These are phyloP conservation scores for Fraxinus greggii DNA, from an alignment of 305 asterid species.

Conservation along the genomic window DNA sequence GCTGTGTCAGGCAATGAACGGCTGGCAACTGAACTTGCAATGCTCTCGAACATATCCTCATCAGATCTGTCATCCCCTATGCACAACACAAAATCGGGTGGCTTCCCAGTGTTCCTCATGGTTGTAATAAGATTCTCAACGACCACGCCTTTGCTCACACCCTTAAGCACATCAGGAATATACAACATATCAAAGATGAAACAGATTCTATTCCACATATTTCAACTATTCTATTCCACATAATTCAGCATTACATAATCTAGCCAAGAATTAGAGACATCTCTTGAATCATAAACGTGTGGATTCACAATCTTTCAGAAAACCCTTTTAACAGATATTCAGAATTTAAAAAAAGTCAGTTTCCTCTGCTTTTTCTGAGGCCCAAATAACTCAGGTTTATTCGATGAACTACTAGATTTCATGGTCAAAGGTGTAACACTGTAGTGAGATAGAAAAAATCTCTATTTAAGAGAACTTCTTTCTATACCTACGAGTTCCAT, in stretches of 20 bases:
- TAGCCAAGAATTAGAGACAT: not conserved
- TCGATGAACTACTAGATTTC: not conserved
- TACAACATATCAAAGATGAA: not conserved
- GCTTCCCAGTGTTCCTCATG: slow-evolving; percentile 32
- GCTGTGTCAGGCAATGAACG: slow-evolving; percentile 30
- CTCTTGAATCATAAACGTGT: not conserved
- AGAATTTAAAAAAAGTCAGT: not conserved
- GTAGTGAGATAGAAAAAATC: not conserved
- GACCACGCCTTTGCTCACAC: slow-evolving; percentile 50
- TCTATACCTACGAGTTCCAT: not conserved
- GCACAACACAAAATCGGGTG: slow-evolving; percentile 43
- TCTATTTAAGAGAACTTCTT: not conserved
- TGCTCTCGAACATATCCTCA: slow-evolving; percentile 54
- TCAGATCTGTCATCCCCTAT: slow-evolving; percentile 54
- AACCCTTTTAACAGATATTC: not conserved
- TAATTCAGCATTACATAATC: not conserved
- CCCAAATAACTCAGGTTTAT: not conserved
- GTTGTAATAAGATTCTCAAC: slow-evolving; percentile 38
- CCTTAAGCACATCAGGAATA: slow-evolving; percentile 22
- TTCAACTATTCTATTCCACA: not conserved
- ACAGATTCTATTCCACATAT: not conserved
- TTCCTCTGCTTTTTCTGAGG: not conserved
- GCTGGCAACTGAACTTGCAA: slow-evolving; percentile 33
- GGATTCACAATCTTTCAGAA: not conserved
- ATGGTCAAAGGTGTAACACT: not conserved